phyloP scores from a whole-genome alignment of 192 early-diverging fungal species.

The Coemansia asiatica region DNA sequence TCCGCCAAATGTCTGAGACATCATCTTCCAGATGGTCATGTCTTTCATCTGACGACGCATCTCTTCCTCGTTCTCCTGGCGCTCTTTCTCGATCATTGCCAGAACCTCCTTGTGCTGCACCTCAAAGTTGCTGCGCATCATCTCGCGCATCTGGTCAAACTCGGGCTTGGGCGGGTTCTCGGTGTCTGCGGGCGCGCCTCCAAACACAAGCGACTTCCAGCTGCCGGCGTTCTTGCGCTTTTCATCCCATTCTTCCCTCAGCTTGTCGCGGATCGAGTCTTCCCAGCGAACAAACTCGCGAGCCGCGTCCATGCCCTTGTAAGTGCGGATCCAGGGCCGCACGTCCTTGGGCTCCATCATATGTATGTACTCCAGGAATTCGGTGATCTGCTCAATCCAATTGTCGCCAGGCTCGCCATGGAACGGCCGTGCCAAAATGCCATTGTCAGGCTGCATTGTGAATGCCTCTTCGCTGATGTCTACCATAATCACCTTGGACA shows the following conservation, averaged over 20 bases:
- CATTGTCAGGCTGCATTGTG: slow-evolving; percentile 90
- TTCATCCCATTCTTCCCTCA: slow-evolving; percentile 68
- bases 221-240: slow-evolving; percentile 60
- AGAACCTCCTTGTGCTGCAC: slow-evolving; percentile 67
- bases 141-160: slow-evolving; percentile 64
- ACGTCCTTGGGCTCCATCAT: slow-evolving; percentile 76
- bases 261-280: slow-evolving; percentile 62
- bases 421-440: slow-evolving; percentile 82
- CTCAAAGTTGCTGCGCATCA: slow-evolving; percentile 63
- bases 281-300: slow-evolving; percentile 70
- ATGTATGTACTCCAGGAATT: slow-evolving; percentile 80
- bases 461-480: slow-evolving; percentile 86
- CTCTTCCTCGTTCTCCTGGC: slow-evolving; percentile 63
- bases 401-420: slow-evolving; percentile 77
- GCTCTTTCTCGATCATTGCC: slow-evolving; percentile 71
- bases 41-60: slow-evolving; percentile 82
- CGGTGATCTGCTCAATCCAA: slow-evolving; percentile 80
- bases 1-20: slow-evolving; percentile 47
- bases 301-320: slow-evolving; percentile 68
- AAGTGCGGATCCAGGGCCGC: slow-evolving; percentile 68
- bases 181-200: slow-evolving; percentile 40
- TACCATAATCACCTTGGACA: slow-evolving; percentile 88
- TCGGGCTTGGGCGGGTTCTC: slow-evolving; percentile 67
- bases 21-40: slow-evolving; percentile 88
- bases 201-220: slow-evolving; percentile 58